Evolutionary conservation across 768 basidiomycete genomes (phyloP), one percentile per base, ranked within the genome.

Genomic region (Boletus sp.): DNA sequence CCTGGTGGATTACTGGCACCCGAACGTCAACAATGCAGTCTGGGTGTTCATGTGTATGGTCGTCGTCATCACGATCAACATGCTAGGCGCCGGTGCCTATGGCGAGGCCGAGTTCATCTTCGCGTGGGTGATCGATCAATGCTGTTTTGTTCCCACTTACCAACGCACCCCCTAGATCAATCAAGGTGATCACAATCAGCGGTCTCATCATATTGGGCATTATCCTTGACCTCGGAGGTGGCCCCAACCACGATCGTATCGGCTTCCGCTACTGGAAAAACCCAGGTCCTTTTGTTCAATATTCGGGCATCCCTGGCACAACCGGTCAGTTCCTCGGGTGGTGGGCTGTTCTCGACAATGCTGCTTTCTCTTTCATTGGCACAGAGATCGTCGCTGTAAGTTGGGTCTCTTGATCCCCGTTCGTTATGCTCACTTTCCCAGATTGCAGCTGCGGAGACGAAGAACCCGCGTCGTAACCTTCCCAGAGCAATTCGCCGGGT

Each of bases 331-430:
- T 98, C 80, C 79, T 86, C 18, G 87, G 82, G 24, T 85, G 78
- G 74, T 86, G 81, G 80, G 71, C 82, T 0, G 87, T 87, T 55
- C 75, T 96, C 74, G 85, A 86, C 7, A 89, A 94, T 62, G 95
- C 95, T 4, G 93, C 92, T 14, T 97, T 95, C 78, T 93, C 92
- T 11, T 95, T 80, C 71, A 93, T 94, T 57, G 95, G 94, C 15
- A 94, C 93, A 7, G 95, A 98, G 72, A 94, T 96, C 67, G 93
- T 96, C 41, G 92, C 91, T 30, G 87, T 90, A 76, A 64, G 83
- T 76, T 6, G 44, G 17, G 12, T 45, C 28, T n/a, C 33, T 30
- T 20, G 6, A 15, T 33, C n/a, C 24, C 7, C 24, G 12, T 40
- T 9, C 46, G 15, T 18, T 20, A 8, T 52, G 4, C 47, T 63